Conservation (phyloP, 2,329 filamentous ascomycete species). For the Sporothrix phasma region DNA sequence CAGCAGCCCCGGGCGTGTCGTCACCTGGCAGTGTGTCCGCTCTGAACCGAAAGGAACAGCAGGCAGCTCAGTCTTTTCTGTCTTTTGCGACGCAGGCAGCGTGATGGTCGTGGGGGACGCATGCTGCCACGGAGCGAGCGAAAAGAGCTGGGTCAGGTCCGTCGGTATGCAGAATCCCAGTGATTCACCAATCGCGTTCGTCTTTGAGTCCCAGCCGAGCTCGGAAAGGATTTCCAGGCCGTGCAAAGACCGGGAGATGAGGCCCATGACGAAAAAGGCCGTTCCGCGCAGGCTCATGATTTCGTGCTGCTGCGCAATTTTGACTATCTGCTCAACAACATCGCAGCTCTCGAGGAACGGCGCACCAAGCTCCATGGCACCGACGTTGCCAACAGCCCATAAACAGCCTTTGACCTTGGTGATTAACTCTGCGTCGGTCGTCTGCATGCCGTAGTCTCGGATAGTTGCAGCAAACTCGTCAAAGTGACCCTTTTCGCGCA, state of each 20-base stretch:
- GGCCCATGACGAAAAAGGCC: constrained; percentile 87
- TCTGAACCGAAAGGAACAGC: constrained; percentile 32
- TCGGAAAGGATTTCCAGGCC: constrained; percentile 86
- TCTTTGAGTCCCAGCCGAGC: constrained; percentile 86
- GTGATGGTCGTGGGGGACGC: constrained; percentile 37
- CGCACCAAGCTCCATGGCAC: constrained; percentile 93
- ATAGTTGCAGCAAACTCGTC: constrained; percentile 87
- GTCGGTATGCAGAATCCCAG: constrained; percentile 80
- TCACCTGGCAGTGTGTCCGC: constrained; percentile 22
- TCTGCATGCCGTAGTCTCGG: constrained; percentile 73
- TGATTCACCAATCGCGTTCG: constrained; percentile 70
- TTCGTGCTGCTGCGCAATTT: constrained; percentile 77
- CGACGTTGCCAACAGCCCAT: constrained; percentile 96
- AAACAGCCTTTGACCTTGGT: constrained; percentile 93
- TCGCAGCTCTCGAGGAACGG: constrained; percentile 86
- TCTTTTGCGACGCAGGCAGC: constrained; percentile 43
- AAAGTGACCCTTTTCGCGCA: constrained; percentile 92
- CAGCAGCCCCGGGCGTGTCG: constrained; percentile 16
- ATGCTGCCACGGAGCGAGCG: constrained; percentile 52
- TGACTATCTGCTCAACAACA: constrained; percentile 76
- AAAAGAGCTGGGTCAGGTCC: constrained; percentile 68
- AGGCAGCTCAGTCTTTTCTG: constrained; percentile 37
- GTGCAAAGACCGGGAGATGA: constrained; percentile 86
- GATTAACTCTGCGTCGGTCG: constrained; percentile 73
- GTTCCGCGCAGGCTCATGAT: constrained; percentile 92